Conservation (phyloP, 192 early-diverging fungal species). For the Linnemannia elongata region DNA sequence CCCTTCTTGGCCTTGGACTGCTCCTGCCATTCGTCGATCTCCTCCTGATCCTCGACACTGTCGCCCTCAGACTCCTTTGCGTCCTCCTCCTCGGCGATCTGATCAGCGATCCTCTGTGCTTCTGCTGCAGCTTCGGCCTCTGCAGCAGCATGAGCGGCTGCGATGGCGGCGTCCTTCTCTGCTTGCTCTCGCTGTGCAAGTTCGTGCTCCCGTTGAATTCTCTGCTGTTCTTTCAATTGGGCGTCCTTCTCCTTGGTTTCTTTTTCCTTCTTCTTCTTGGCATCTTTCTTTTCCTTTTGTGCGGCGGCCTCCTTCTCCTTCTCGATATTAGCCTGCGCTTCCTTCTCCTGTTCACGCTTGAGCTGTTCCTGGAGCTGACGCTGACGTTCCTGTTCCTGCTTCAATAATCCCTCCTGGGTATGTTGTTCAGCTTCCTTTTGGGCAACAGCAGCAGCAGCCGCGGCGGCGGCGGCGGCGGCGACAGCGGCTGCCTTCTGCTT, state of each 20-base stretch:
- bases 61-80: constrained; percentile 36
- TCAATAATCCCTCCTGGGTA: constrained; percentile 9
- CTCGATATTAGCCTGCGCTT: not conserved
- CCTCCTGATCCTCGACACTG: constrained; percentile 17
- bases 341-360: constrained; percentile 11
- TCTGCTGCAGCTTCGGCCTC: constrained; percentile 9
- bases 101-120: constrained; percentile 11
- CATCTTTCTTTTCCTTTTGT: constrained; percentile 50
- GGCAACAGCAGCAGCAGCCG: not conserved
- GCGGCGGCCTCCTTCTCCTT: constrained; percentile 1
- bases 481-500: constrained; percentile 1
- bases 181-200: constrained; percentile 2
- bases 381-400: constrained; percentile 22
- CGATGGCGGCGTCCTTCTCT: constrained; percentile 9
- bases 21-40: constrained; percentile 52
- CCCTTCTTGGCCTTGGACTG: constrained; percentile 57
- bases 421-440: not conserved
- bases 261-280: constrained; percentile 47
- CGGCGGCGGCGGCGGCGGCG: constrained; percentile 9
- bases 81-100: constrained; percentile 20
- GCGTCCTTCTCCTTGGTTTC: constrained; percentile 26
- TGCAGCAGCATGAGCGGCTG: not conserved
- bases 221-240: not conserved
- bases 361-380: constrained; percentile 23
- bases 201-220: not conserved